Evolutionary conservation across 23 red algal genomes (phyloP).

Genomic region (Chondrus crispus): DNA sequence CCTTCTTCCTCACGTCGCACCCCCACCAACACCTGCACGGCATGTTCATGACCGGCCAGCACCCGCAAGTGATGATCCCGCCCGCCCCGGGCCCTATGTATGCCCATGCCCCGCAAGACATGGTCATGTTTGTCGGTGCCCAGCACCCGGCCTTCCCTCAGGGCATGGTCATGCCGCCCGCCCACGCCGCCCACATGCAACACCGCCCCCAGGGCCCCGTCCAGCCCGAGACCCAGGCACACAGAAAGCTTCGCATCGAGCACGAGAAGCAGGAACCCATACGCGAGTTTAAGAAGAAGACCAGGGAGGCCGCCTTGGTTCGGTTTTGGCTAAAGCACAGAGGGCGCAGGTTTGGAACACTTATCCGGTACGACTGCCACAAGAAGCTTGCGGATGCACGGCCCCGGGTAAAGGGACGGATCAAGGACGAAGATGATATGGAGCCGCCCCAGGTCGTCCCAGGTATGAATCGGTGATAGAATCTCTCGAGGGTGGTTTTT

Average conservation of each 20-base stretch:
- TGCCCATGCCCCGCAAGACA: constrained; percentile 3
- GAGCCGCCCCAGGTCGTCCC: constrained; percentile 35
- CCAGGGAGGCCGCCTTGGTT: constrained; percentile 74
- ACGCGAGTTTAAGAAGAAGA: constrained; percentile 90
- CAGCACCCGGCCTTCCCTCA: neutral
- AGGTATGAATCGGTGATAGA: neutral
- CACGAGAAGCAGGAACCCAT: constrained; percentile 72
- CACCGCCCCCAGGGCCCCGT: too few relatives aligned
- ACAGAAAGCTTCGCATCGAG: constrained; percentile 45
- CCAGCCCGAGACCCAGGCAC: neutral
- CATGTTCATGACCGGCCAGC: constrained; percentile 29
- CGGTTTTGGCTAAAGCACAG: constrained; percentile 82
- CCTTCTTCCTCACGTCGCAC: constrained; percentile 14
- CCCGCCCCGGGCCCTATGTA: too few relatives aligned
- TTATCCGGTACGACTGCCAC: constrained; percentile 74
- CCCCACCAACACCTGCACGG: neutral
- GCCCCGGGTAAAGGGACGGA: constrained; percentile 75
- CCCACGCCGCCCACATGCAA: neutral
- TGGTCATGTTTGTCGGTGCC: constrained; percentile 43
- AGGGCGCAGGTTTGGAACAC: constrained; percentile 70
- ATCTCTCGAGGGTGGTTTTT: too few relatives aligned
- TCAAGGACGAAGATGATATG: constrained; percentile 5
- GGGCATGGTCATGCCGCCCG: constrained; percentile 18
- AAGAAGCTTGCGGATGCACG: constrained; percentile 77
- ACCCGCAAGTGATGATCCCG: neutral